A percentile compares a stretch with the other conserved stretches of the same genome.
These are phyloP conservation scores for Fusarium buharicum DNA, from an alignment of 2,329 filamentous ascomycete species.

Conservation along the genomic window DNA sequence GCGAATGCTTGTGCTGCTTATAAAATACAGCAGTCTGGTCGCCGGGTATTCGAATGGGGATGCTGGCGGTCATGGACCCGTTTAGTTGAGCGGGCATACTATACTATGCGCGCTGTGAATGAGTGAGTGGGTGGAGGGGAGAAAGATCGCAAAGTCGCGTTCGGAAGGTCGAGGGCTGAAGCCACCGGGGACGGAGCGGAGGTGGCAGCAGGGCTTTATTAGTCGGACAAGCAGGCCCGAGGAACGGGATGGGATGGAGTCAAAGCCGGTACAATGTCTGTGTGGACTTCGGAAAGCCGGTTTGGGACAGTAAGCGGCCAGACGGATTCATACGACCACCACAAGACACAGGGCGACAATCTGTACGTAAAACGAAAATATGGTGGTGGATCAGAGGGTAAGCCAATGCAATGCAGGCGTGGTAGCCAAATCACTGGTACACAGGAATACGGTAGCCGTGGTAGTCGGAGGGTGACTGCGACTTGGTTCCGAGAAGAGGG, in stretches of 20 bases:
- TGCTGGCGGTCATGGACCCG: slow-evolving; percentile 52
- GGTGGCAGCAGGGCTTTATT: slow-evolving; percentile 37
- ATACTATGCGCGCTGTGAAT: slow-evolving; percentile 37
- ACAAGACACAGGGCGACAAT: slow-evolving; percentile 34
- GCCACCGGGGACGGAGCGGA: slow-evolving; percentile 37
- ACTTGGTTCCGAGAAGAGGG: slow-evolving; percentile 3
- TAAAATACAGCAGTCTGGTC: slow-evolving; percentile 51
- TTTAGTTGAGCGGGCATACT: slow-evolving; percentile 56
- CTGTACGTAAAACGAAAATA: slow-evolving; percentile 52
- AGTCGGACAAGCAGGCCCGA: slow-evolving; percentile 25
- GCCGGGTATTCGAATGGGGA: slow-evolving; percentile 53
- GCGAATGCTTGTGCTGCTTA: slow-evolving; percentile 68
- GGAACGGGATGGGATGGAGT: slow-evolving; percentile 30
- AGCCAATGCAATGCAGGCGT: slow-evolving; percentile 46
- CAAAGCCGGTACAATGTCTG: slow-evolving; percentile 44
- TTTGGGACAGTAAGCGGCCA: slow-evolving; percentile 39
- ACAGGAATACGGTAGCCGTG: slow-evolving; percentile 32
- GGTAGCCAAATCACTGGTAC: slow-evolving; percentile 37
- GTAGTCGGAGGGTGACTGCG: slow-evolving; percentile 24
- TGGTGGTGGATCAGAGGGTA: slow-evolving; percentile 48
- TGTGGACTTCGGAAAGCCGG: slow-evolving; percentile 38
- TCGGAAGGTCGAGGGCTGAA: slow-evolving; percentile 29
- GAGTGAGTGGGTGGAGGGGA: slow-evolving; percentile 28
- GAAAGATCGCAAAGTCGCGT: slow-evolving; percentile 36
- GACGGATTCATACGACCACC: slow-evolving; percentile 31